These are phyloP conservation scores for Colletotrichum tropicicola DNA, from an alignment of 2,329 filamentous ascomycete species.

Conservation along the genomic window DNA sequence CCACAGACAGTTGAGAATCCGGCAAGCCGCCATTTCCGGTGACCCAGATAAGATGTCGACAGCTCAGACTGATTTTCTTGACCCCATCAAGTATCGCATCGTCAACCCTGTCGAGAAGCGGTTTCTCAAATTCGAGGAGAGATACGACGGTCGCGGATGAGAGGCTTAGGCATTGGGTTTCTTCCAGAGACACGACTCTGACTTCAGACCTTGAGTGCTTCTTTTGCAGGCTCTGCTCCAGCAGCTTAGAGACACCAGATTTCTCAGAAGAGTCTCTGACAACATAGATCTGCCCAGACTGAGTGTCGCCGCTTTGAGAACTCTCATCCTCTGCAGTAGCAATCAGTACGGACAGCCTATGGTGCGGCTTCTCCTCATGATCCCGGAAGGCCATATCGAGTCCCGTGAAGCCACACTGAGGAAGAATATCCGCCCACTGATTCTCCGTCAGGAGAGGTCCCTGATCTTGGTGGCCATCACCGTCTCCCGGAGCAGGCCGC, in stretches of 20 bases:
- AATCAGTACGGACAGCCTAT: not conserved
- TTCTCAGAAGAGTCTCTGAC: conserved; percentile 14
- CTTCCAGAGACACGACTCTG: not conserved
- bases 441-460: conserved; percentile 35
- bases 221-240: not conserved
- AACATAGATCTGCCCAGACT: not conserved
- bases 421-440: conserved; percentile 33
- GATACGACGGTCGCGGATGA: not conserved
- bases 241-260: conserved; percentile 28
- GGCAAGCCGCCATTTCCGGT: not conserved
- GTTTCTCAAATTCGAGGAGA: not conserved
- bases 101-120: not conserved
- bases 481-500: conserved; percentile 33
- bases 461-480: conserved; percentile 33
- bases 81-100: not conserved
- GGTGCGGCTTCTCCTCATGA: conserved; percentile 11
- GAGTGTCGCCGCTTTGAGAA: not conserved
- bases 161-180: not conserved
- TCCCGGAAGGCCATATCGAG: conserved; percentile 37
- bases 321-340: not conserved
- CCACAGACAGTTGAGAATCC: not conserved
- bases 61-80: not conserved
- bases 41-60: not conserved
- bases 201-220: not conserved
- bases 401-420: conserved; percentile 28